A percentile compares a stretch with the other conserved stretches of the same genome.
Conservation (phyloP, 768 basidiomycete species). For the Xerocomellus intermedius region DNA sequence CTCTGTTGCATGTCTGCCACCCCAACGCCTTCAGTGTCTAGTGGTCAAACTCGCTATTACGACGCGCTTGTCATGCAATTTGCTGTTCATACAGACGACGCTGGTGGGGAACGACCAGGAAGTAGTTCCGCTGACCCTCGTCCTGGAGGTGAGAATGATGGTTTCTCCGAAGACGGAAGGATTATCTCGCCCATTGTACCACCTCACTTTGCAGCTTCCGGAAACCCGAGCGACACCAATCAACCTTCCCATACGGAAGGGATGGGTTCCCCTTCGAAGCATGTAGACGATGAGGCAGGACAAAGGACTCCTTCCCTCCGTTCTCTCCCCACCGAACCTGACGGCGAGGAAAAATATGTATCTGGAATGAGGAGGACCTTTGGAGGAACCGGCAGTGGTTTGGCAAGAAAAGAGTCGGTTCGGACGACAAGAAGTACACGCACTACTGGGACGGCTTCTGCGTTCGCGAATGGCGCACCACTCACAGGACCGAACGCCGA, state of each 20-base stretch:
- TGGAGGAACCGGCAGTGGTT: not conserved
- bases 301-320: constrained; percentile 16
- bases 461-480: constrained; percentile 56
- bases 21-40: constrained; percentile 23
- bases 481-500: constrained; percentile 47
- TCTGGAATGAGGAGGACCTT: not conserved
- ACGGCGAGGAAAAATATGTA: not conserved
- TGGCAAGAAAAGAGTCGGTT: constrained; percentile 23
- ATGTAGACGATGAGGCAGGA: not conserved
- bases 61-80: constrained; percentile 43
- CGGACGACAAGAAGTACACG: constrained; percentile 23
- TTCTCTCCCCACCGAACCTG: constrained; percentile 24
- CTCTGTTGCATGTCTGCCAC: constrained; percentile 12
- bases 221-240: not conserved
- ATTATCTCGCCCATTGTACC: not conserved
- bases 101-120: not conserved
- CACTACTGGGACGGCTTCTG: constrained; percentile 14
- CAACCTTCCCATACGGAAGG: not conserved
- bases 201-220: not conserved
- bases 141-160: constrained; percentile 1
- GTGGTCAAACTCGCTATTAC: constrained; percentile 41
- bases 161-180: not conserved
- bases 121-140: not conserved
- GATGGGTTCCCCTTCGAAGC: not conserved
- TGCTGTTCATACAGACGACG: not conserved